Percentiles rank a stretch among this genome's conserved stretches.
Conservation (phyloP, 2,329 filamentous ascomycete species). For the Madurella mycetomatis region DNA sequence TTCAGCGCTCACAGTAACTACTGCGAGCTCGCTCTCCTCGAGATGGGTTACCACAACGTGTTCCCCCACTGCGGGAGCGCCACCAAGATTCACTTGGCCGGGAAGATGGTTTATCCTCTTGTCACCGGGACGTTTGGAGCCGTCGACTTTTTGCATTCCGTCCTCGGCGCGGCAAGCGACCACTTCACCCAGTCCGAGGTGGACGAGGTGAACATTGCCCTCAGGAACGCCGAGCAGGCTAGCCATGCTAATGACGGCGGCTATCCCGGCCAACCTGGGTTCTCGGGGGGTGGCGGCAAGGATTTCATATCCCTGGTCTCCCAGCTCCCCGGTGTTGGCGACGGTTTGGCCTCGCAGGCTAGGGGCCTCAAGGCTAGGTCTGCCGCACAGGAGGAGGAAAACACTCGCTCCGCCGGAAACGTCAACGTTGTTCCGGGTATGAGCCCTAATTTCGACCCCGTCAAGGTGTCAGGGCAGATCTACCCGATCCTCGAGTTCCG, state of each 20-base stretch:
- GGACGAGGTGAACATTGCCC: conserved; percentile 70
- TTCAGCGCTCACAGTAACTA: conserved; percentile 83
- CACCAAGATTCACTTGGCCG: conserved; percentile 62
- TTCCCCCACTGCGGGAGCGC: conserved; percentile 69
- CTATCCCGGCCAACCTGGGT: conserved; percentile 32
- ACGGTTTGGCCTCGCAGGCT: conserved; percentile 63
- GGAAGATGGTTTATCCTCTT: conserved; percentile 66
- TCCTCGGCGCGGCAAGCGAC: conserved; percentile 69
- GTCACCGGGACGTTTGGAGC: conserved; percentile 73
- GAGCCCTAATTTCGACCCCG: conserved; percentile 70
- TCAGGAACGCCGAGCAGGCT: conserved; percentile 61
- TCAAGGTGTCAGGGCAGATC: conserved; percentile 73
- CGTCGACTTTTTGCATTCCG: conserved; percentile 80
- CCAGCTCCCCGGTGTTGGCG: conserved; percentile 68
- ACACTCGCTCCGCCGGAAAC: conserved; percentile 39
- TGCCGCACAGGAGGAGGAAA: conserved; percentile 59
- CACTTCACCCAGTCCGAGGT: conserved; percentile 83
- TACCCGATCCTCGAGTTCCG: conserved; percentile 93
- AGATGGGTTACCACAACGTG: conserved; percentile 63
- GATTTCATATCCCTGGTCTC: conserved; percentile 69
- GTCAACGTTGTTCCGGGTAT: conserved; percentile 66
- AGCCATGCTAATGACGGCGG: conserved; percentile 27
- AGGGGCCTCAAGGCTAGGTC: conserved; percentile 57
- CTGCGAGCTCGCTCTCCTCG: conserved; percentile 69
- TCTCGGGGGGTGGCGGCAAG: conserved; percentile 32